These are phyloP conservation scores for Trichoderma reesei DNA, from an alignment of 495 filamentous ascomycete genomes.

Conservation along the genomic window DNA sequence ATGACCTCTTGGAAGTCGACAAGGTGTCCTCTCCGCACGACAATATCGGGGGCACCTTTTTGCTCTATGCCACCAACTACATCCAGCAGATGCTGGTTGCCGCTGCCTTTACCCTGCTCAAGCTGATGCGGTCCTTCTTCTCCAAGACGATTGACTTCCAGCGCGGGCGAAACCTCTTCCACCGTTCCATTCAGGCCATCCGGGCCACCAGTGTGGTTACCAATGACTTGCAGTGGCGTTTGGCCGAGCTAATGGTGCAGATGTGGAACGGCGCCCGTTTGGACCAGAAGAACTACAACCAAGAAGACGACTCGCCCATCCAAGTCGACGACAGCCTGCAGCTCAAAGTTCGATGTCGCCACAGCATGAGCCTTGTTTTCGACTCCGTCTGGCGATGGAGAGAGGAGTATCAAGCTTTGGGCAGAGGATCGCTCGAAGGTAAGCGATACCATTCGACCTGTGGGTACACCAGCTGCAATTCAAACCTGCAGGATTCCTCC, in stretches of 20 bases:
- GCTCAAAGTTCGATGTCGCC: slow-evolving; percentile 77
- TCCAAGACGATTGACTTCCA: slow-evolving; percentile 60
- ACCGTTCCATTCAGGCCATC: slow-evolving; percentile 65
- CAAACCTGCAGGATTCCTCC: background rate
- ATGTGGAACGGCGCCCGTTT: slow-evolving; percentile 74
- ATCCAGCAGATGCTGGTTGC: slow-evolving; percentile 89
- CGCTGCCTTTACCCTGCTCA: slow-evolving; percentile 73
- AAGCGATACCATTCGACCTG: slow-evolving; percentile 21
- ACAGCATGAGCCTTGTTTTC: slow-evolving; percentile 89
- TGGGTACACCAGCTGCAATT: slow-evolving; percentile 8
- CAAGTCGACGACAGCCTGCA: slow-evolving; percentile 63
- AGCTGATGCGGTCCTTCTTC: slow-evolving; percentile 80
- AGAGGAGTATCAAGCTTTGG: slow-evolving; percentile 73
- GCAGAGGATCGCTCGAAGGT: slow-evolving; percentile 70
- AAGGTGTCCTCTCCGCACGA: slow-evolving; percentile 28
- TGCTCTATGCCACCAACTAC: slow-evolving; percentile 74
- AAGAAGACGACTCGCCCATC: slow-evolving; percentile 28
- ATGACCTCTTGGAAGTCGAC: slow-evolving; percentile 56
- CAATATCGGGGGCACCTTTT: slow-evolving; percentile 24
- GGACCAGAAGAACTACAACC: slow-evolving; percentile 30
- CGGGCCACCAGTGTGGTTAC: slow-evolving; percentile 65
- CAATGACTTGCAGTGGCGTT: slow-evolving; percentile 77
- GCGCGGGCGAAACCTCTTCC: slow-evolving; percentile 64
- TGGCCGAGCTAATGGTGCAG: slow-evolving; percentile 85
- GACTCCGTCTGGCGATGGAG: slow-evolving; percentile 93